These are phyloP conservation scores for Botrytis cinerea DNA, from an alignment of 2,329 filamentous ascomycete genomes.

Conservation along the genomic window DNA sequence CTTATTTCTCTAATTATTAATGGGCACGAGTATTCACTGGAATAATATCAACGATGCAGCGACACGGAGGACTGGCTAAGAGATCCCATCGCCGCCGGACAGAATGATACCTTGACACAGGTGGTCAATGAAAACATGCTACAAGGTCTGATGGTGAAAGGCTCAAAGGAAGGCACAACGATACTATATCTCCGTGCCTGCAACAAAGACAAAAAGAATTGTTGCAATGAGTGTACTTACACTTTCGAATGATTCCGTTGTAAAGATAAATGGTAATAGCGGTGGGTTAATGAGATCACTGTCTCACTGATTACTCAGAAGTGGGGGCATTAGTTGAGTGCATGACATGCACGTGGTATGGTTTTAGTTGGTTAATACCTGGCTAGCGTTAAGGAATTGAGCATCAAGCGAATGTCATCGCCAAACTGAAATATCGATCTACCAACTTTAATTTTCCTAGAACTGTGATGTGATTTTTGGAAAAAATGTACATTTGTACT, in stretches of 20 bases:
- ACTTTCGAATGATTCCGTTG: not conserved
- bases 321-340: not conserved
- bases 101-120: not conserved
- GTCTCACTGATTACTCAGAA: not conserved
- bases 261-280: not conserved
- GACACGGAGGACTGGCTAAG: not conserved
- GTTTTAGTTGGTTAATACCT: not conserved
- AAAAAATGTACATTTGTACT: not conserved
- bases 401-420: not conserved
- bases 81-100: not conserved
- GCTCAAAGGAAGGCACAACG: not conserved
- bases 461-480: not conserved
- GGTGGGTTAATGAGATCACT: not conserved
- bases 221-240: not conserved
- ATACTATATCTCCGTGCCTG: not conserved
- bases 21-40: not conserved
- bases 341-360: not conserved
- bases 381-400: not conserved
- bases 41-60: not conserved
- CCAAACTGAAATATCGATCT: not conserved
- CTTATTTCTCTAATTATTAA: not conserved
- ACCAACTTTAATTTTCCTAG: not conserved
- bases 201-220: not conserved
- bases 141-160: not conserved
- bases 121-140: not conserved